Percentiles rank a stretch among this genome's conserved stretches.
Conservation (phyloP, 495 filamentous ascomycete genomes). For the Darksidea phi region DNA sequence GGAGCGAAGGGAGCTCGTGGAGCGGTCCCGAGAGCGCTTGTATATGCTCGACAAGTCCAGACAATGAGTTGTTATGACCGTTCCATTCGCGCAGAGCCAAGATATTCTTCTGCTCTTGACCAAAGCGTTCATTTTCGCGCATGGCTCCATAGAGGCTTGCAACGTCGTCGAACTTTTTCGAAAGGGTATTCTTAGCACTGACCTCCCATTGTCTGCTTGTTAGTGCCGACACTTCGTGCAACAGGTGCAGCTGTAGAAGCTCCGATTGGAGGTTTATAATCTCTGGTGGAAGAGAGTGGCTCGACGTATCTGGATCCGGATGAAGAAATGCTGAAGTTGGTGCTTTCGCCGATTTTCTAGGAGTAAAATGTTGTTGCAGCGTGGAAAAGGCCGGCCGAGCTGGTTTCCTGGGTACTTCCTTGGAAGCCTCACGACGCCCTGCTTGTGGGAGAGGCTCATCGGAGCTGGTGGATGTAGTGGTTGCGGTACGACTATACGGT, state of each 20-base stretch:
- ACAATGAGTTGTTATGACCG: conserved; percentile 26
- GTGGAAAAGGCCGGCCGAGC: conserved; percentile 58
- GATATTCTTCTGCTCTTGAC: conserved; percentile 32
- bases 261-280: conserved; percentile 59
- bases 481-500: background rate
- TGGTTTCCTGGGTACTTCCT: conserved; percentile 15
- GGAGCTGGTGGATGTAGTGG: background rate
- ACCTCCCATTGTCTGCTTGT: conserved; percentile 46
- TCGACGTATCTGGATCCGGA: conserved; percentile 52
- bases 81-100: conserved; percentile 29
- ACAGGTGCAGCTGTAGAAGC: conserved; percentile 67
- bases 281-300: conserved; percentile 43
- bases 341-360: conserved; percentile 62
- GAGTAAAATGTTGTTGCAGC: conserved; percentile 68
- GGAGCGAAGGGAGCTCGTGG: conserved; percentile 51
- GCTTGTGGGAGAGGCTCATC: background rate
- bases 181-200: conserved; percentile 49
- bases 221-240: conserved; percentile 55
- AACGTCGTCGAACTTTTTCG: conserved; percentile 45
- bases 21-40: conserved; percentile 53
- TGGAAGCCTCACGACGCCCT: conserved; percentile 20
- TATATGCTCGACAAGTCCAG: conserved; percentile 51
- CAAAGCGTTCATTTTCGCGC: conserved; percentile 32
- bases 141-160: conserved; percentile 39
- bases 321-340: conserved; percentile 51